Conservation (phyloP, 371 early-diverging fungal genomes). For the Apophysomyces ossiformis region DNA sequence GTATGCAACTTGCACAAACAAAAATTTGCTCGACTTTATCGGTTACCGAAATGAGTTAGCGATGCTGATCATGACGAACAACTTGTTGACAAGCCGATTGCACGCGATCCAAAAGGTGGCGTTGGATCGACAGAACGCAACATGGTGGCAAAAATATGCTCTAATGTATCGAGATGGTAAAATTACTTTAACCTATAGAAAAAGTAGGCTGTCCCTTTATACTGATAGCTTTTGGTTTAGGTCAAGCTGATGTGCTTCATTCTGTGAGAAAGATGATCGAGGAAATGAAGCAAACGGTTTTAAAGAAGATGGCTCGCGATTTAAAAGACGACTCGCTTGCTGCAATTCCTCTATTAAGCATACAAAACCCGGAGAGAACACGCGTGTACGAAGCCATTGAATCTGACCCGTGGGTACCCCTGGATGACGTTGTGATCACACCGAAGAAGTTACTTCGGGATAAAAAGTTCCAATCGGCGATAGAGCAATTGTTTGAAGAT, state of each 20-base stretch:
- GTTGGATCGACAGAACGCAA: slow-evolving; percentile 17
- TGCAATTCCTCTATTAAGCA: slow-evolving; percentile 39
- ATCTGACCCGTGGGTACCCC: slow-evolving; percentile 11
- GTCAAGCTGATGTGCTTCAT: slow-evolving; percentile 34
- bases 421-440: slow-evolving; percentile 36
- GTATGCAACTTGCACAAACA: slow-evolving; percentile 27
- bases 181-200: slow-evolving; percentile 13
- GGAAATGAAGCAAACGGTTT: slow-evolving; percentile 23
- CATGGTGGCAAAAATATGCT: slow-evolving; percentile 46
- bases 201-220: not conserved
- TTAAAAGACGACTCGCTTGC: slow-evolving; percentile 21
- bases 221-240: slow-evolving; percentile 21
- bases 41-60: slow-evolving; percentile 57
- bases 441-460: slow-evolving; percentile 31
- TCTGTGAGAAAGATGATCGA: slow-evolving; percentile 27
- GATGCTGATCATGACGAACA: slow-evolving; percentile 44
- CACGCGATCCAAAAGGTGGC: slow-evolving; percentile 27
- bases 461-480: slow-evolving; percentile 23
- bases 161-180: slow-evolving; percentile 57
- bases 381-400: slow-evolving; percentile 4
- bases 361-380: slow-evolving; percentile 28
- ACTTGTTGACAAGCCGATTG: slow-evolving; percentile 38
- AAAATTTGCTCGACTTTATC: slow-evolving; percentile 40
- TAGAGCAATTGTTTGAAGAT: slow-evolving; percentile 39
- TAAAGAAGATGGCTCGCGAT: slow-evolving; percentile 33